phyloP scores from a whole-genome alignment of 2,329 filamentous ascomycete species.

The Bretziella fagacearum region DNA sequence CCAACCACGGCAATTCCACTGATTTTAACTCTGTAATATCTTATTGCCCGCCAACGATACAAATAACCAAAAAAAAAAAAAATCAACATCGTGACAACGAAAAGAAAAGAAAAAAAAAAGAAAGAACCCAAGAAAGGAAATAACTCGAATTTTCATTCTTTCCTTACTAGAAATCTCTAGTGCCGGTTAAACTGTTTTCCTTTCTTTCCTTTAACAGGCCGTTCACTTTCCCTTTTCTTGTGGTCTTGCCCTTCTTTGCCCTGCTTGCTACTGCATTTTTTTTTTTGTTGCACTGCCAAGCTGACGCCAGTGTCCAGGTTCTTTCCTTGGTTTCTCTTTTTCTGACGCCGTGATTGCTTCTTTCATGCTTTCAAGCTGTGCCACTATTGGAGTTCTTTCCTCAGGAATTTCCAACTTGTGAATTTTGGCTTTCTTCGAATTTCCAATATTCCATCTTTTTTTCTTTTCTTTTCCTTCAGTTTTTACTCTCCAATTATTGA shows the following conservation, averaged over 20 bases:
- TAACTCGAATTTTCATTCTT: too few relatives aligned
- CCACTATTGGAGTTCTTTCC: slow-evolving; percentile 2
- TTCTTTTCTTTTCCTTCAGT: background rate
- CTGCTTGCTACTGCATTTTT: background rate
- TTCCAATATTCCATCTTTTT: background rate
- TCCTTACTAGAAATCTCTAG: background rate
- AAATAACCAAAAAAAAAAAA: too few relatives aligned
- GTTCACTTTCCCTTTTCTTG: background rate
- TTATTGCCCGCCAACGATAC: too few relatives aligned
- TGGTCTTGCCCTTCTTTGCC: background rate
- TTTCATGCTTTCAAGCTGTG: slow-evolving; percentile 3
- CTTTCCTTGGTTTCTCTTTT: background rate
- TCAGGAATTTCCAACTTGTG: background rate
- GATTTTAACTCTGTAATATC: too few relatives aligned
- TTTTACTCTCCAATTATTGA: background rate
- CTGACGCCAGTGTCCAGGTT: background rate
- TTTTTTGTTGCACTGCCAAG: background rate
- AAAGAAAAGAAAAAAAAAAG: too few relatives aligned
- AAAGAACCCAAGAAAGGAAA: too few relatives aligned
- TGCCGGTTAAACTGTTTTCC: background rate
- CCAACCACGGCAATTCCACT: background rate
- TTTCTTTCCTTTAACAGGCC: background rate
- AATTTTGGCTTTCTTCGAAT: background rate
- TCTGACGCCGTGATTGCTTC: background rate
- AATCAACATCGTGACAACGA: too few relatives aligned